phyloP scores from a whole-genome alignment of 306 rosid species.

The Betula pendula region DNA sequence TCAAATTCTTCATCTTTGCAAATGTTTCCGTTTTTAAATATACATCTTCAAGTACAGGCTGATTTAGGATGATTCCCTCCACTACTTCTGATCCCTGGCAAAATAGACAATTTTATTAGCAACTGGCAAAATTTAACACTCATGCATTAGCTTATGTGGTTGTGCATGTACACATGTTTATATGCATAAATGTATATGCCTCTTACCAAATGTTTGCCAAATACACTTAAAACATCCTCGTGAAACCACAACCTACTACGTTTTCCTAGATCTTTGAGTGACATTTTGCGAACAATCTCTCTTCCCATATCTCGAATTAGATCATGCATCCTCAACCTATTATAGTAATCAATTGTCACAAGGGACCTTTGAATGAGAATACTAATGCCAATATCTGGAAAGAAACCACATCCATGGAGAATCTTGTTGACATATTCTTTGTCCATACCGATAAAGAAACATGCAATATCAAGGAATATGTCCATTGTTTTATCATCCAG shows the following conservation, averaged over 20 bases:
- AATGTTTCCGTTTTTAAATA: too few relatives aligned
- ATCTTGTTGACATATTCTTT: conserved; percentile 10
- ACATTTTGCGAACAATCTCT: conserved; percentile 28
- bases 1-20: too few relatives aligned
- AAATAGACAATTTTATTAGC: too few relatives aligned
- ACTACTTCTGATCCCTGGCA: too few relatives aligned
- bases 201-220: too few relatives aligned
- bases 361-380: conserved; percentile 37
- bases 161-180: too few relatives aligned
- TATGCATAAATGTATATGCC: too few relatives aligned
- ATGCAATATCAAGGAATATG: conserved; percentile 44
- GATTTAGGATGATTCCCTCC: too few relatives aligned
- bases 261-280: conserved; percentile 3
- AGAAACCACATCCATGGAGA: conserved; percentile 31
- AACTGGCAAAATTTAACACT: too few relatives aligned
- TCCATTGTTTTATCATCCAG: conserved; percentile 17
- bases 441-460: conserved; percentile 41
- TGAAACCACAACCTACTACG: conserved; percentile 27
- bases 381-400: conserved; percentile 2
- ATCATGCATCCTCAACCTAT: conserved; percentile 18
- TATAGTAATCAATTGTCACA: conserved; percentile 12
- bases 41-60: too few relatives aligned
- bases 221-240: too few relatives aligned
- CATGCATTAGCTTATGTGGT: too few relatives aligned
- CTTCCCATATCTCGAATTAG: conserved; percentile 34